Evolutionary conservation across 331 rosid species (phyloP).

Genomic region (Spiraea crenata): DNA sequence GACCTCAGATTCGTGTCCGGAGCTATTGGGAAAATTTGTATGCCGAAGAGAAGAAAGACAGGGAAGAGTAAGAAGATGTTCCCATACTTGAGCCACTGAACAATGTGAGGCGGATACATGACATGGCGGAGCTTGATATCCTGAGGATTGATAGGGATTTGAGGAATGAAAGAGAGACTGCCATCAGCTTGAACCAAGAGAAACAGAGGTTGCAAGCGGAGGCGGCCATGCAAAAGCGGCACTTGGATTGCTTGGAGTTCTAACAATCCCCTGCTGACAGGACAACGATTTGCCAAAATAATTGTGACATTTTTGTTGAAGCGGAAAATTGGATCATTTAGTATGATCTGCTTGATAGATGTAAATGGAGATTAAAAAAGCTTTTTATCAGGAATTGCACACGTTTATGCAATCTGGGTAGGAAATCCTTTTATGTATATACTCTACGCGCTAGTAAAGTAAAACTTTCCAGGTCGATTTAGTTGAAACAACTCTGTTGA

Average conservation of each 20-base stretch:
- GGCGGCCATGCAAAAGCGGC: slow-evolving; percentile 60
- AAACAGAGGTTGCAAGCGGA: slow-evolving; percentile 63
- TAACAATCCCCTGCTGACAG: too few species aligned
- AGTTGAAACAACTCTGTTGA: too few species aligned
- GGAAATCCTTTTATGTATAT: too few species aligned
- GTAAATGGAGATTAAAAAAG: too few species aligned
- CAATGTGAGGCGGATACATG: slow-evolving; percentile 63
- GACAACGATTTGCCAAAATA: too few species aligned
- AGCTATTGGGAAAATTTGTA: slow-evolving; percentile 86
- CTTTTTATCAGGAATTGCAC: too few species aligned
- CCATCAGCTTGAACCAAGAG: slow-evolving; percentile 69
- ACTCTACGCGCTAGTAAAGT: too few species aligned
- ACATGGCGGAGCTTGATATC: slow-evolving; percentile 78
- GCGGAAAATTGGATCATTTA: too few species aligned
- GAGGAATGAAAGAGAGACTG: slow-evolving; percentile 72
- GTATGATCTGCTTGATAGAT: too few species aligned
- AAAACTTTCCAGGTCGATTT: too few species aligned
- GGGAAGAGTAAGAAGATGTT: slow-evolving; percentile 63
- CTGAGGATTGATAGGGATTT: slow-evolving; percentile 84
- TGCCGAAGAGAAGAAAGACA: slow-evolving; percentile 85
- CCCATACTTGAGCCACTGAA: slow-evolving; percentile 97
- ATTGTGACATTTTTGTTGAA: too few species aligned
- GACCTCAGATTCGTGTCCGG: slow-evolving; percentile 75
- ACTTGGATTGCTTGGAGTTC: slow-evolving; percentile 60
- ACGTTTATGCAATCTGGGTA: too few species aligned